Evolutionary conservation across 108 stramenopile genomes (phyloP), one percentile per base, ranked within the genome.

Genomic region (Cylindrotheca fusiformis): DNA sequence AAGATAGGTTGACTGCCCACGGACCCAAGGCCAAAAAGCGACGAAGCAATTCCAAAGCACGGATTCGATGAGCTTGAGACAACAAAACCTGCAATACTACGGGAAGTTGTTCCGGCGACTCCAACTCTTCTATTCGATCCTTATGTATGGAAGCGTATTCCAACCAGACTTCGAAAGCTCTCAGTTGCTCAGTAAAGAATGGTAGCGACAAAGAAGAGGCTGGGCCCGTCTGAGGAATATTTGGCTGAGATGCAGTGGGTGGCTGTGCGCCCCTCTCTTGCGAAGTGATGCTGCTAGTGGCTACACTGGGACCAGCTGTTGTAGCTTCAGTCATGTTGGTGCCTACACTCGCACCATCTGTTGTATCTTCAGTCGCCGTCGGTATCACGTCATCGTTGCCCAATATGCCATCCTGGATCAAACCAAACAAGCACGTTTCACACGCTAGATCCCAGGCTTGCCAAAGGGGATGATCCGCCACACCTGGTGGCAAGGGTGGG

Each of bases 361-460:
- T 48, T 4, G 48, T 62, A 18, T 3, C 44, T 44, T 45, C 48
- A 19, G 79, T 32, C 17, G 49, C 20, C 0, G 58, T 32, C 22
- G 67, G 10, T 12, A 28, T 24, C 12, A 61, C 4, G 10, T 52
- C 53, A 21, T 65, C 46, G 32, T 75, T 69, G 0, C 56, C 64
- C 20, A 88, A 55, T 5, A 79, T 52, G 2, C 95, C 95, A 41
- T 87, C 80, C 45, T 83, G 70, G 10, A 91, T 77, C 14, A 99
- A 70, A 32, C 79, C 81, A 55, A 82, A 76, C 21, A 99, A 68
- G 56, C 95, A 94, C 0, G 86, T 94, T 67, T 99, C 99, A 30
- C 96, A 94, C 1, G 97, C 97, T n/a, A 97, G 65, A 74, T 99
- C 99, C 98, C 98, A 99, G 0, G 99, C 78, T 52, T 88, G 81